These are phyloP conservation scores for Arabidopsis lyrata DNA, from an alignment of 441 rosid genomes.

Conservation along the genomic window DNA sequence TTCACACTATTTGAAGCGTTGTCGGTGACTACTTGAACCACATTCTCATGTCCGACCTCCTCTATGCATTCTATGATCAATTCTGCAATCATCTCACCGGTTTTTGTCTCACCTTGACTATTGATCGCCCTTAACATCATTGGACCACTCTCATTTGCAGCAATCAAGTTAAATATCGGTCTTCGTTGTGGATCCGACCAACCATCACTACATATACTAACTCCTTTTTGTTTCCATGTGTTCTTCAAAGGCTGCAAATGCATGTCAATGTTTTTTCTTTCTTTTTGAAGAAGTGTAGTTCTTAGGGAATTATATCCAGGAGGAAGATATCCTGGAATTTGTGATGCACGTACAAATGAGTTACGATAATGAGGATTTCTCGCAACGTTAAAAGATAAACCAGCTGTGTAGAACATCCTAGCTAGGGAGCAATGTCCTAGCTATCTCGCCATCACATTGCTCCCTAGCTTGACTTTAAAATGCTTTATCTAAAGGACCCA, in stretches of 20 bases:
- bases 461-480: neutral
- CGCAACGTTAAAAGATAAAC: neutral
- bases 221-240: constrained; percentile 2
- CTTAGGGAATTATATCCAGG: neutral
- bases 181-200: constrained; percentile 5
- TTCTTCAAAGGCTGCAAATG: constrained; percentile 17
- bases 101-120: neutral
- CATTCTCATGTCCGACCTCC: neutral
- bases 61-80: constrained; percentile 10
- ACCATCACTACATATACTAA: constrained; percentile 20
- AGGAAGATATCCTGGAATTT: neutral
- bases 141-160: constrained; percentile 16
- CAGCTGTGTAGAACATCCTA: neutral
- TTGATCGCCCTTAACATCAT: constrained; percentile 7
- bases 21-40: neutral
- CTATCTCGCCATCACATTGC: constrained; percentile 11
- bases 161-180: neutral
- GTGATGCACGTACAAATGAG: neutral
- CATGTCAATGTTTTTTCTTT: constrained; percentile 4
- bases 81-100: neutral
- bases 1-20: neutral
- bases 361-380: neutral
- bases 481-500: neutral
- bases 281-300: neutral
- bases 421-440: neutral